phyloP scores from a whole-genome alignment of 345 rosid species.

The Pugionium dolabratum region DNA sequence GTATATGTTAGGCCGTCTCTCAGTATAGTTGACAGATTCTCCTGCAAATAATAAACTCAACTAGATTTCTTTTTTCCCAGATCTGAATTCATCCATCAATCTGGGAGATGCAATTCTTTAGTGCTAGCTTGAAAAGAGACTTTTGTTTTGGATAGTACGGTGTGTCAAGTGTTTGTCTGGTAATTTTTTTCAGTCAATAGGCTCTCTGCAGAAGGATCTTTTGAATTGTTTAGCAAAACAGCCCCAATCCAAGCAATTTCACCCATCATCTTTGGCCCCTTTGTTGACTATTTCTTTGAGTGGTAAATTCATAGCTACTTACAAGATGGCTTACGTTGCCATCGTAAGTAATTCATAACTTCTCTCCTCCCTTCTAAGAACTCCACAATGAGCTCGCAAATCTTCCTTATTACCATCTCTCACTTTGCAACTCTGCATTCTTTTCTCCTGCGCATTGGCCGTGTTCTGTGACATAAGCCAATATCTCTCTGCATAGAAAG shows the following conservation, averaged over 20 bases:
- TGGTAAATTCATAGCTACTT: slow-evolving; percentile 61
- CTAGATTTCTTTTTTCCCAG: background rate
- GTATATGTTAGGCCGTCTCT: background rate
- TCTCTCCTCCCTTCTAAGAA: background rate
- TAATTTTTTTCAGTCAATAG: slow-evolving; percentile 59
- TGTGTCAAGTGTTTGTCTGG: slow-evolving; percentile 22
- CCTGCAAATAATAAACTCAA: background rate
- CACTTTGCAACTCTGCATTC: slow-evolving; percentile 67
- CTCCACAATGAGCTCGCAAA: too few species aligned
- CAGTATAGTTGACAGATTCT: background rate
- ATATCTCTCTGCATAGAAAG: slow-evolving; percentile 95
- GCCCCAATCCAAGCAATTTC: slow-evolving; percentile 98
- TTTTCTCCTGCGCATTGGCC: slow-evolving; percentile 79
- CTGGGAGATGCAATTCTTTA: too few species aligned
- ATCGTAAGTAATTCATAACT: slow-evolving; percentile 49
- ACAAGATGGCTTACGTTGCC: slow-evolving; percentile 74
- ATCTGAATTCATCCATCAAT: too few species aligned
- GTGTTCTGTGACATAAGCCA: slow-evolving; percentile 97
- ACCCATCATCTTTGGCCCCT: slow-evolving; percentile 83
- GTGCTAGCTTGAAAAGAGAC: too few species aligned
- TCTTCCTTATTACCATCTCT: background rate
- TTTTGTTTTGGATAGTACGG: too few species aligned
- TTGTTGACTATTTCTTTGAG: slow-evolving; percentile 72
- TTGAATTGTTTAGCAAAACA: slow-evolving; percentile 85
- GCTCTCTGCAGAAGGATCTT: slow-evolving; percentile 90